Evolutionary conservation across 2,329 filamentous ascomycete genomes (phyloP), one percentile per base, ranked within the genome.

Genomic region (Pestalotiopsis sp.): DNA sequence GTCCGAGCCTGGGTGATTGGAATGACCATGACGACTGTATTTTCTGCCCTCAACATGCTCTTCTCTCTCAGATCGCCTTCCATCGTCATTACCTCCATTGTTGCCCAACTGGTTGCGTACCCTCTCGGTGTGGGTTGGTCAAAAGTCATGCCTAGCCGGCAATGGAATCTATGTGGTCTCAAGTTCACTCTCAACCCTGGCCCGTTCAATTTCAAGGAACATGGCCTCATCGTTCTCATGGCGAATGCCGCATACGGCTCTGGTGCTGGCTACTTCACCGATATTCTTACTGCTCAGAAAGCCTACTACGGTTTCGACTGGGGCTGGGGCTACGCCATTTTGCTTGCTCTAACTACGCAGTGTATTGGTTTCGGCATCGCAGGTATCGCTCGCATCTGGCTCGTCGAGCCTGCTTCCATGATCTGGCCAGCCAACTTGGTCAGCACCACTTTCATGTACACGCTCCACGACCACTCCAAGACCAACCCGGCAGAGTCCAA

Each of bases 1-100:
- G 81, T 91, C 67, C 87, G 89, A 62, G 88, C 88, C 38, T 91
- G 89, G 89, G 79, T 82, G 4, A 88, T 91, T 69, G 89, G 89
- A 40, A 68, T 91, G 72, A 6, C 90, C 14, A 81, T 91, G 58
- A 87, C 87, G 67, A 90, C 88, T 0, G 74, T 90, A 67, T 88
- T 87, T 20, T 89, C 88, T 1, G 86, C 81, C 3, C 77, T 90
- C 71, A 90, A 90, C 75, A 85, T 87, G 81, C 77, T 91, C 62
- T 89, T 91, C 75, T 86, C 85, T 30, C 78, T 87, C 58, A 85
- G 88, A 62, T 86, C 88, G 69, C 88, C 89, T 3, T 87, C 83
- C 73, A 84, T 91, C 66, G 76, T 82, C n/a, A 86, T 91, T 71
- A 87, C 86, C 3, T 88, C 87, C 17, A 88, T 89, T 69, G 87